Evolutionary conservation across 2,329 filamentous ascomycete genomes (phyloP).

Genomic region (Ceratocystis cubensis): DNA sequence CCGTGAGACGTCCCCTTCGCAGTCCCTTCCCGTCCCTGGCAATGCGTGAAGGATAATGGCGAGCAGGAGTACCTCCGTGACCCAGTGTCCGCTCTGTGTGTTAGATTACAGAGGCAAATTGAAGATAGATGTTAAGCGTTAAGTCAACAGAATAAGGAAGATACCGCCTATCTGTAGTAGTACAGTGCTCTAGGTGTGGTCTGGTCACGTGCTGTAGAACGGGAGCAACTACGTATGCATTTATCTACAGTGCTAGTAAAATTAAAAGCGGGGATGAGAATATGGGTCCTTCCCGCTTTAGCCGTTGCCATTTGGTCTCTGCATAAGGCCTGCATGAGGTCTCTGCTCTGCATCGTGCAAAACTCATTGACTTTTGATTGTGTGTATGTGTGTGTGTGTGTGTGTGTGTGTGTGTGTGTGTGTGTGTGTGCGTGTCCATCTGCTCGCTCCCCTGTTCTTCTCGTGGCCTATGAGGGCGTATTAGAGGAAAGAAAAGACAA

Average conservation of each 20-base stretch:
- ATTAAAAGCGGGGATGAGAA: not conserved
- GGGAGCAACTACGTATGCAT: not conserved
- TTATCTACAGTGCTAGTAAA: not conserved
- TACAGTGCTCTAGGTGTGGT: not conserved
- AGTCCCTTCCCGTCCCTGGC: not conserved
- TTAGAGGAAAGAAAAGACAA: not conserved
- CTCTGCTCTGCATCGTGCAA: not conserved
- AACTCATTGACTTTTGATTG: not conserved
- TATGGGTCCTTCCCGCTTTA: conserved; percentile 9
- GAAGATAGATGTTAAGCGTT: no score
- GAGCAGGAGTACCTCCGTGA: not conserved
- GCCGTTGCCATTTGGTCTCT: conserved; percentile 7
- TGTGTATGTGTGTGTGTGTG: not conserved
- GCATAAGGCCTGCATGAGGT: conserved; percentile 6
- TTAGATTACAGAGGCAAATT: not conserved
- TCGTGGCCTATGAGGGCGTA: not conserved
- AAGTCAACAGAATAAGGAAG: not conserved
- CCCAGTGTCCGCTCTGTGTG: not conserved
- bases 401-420: not conserved
- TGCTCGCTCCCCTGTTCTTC: no score
- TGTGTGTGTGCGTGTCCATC: not conserved
- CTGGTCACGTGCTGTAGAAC: not conserved
- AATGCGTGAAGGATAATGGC: not conserved
- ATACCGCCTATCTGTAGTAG: not conserved
- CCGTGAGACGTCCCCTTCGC: not conserved